A percentile compares a stretch with the other conserved stretches of the same genome.
phyloP scores from a whole-genome alignment of 306 rosid genomes.

The Vigna angularis region DNA sequence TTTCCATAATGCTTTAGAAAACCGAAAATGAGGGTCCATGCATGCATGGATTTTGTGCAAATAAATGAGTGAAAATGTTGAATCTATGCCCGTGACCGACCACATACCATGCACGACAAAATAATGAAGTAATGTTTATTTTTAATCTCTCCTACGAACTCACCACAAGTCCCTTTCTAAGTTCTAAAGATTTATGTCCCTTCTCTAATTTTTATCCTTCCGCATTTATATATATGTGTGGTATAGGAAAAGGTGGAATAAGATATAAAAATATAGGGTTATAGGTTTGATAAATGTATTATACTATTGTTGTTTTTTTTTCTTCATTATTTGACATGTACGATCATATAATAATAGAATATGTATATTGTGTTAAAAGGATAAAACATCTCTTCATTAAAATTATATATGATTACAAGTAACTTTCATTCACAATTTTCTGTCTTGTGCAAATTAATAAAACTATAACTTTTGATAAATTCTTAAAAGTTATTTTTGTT shows the following conservation, averaged over 20 bases:
- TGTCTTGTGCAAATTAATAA: too few relatives aligned
- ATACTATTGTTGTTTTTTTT: too few relatives aligned
- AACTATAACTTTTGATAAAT: too few relatives aligned
- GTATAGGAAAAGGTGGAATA: too few relatives aligned
- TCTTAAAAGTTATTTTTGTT: too few relatives aligned
- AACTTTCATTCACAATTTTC: too few relatives aligned
- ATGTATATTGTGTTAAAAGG: too few relatives aligned
- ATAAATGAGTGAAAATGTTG: background rate
- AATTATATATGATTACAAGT: too few relatives aligned
- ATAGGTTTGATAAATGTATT: too few relatives aligned
- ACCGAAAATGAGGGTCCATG: background rate
- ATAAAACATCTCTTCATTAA: too few relatives aligned
- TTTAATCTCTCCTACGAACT: background rate
- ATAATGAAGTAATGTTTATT: background rate
- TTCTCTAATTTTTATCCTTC: background rate
- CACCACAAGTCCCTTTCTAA: background rate
- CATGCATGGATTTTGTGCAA: conserved; percentile 15
- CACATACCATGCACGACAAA: conserved; percentile 15
- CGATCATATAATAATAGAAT: too few relatives aligned
- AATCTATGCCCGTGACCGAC: conserved; percentile 19
- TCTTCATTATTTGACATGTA: background rate
- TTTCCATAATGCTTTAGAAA: background rate
- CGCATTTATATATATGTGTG: background rate
- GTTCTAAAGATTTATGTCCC: background rate
- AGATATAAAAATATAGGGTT: too few relatives aligned